Evolutionary conservation across 1,284 basidiomycete genomes (phyloP).

Genomic region (Mycena sp.): DNA sequence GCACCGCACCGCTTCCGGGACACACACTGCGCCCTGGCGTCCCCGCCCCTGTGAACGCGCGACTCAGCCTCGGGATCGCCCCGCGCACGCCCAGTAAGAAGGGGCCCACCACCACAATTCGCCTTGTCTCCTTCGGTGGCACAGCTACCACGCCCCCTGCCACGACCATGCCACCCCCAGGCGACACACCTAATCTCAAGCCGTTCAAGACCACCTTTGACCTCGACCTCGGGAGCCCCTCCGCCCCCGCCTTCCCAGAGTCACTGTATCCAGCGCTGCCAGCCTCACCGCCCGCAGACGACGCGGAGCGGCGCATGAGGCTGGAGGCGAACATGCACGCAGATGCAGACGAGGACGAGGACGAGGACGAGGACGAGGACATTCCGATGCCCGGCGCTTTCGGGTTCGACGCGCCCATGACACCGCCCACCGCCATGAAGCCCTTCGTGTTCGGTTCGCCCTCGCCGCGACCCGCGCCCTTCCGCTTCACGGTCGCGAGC

Average conservation of each 20-base stretch:
- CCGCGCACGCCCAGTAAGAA: slow-evolving; percentile 42
- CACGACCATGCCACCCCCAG: slow-evolving; percentile 7
- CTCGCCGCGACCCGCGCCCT: slow-evolving; percentile 60
- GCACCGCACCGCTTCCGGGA: slow-evolving; percentile 62
- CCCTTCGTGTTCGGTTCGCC: slow-evolving; percentile 79
- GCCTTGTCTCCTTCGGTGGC: neutral
- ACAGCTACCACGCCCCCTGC: too few relatives aligned
- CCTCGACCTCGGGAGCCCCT: slow-evolving; percentile 66
- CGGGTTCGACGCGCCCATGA: slow-evolving; percentile 5
- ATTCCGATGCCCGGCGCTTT: slow-evolving; percentile 45
- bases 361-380: slow-evolving; percentile 29
- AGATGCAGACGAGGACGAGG: slow-evolving; percentile 25
- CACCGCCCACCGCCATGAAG: slow-evolving; percentile 6
- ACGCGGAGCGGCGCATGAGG: slow-evolving; percentile 25
- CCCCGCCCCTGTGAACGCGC: slow-evolving; percentile 65
- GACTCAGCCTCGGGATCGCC: slow-evolving; percentile 60
- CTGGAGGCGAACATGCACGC: slow-evolving; percentile 27
- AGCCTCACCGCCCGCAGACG: slow-evolving; percentile 40
- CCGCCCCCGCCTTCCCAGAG: slow-evolving; percentile 28
- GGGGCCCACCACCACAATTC: slow-evolving; percentile 35
- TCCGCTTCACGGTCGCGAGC: slow-evolving; percentile 21
- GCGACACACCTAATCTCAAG: too few relatives aligned
- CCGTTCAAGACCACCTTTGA: slow-evolving; percentile 43
- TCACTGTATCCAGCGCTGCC: slow-evolving; percentile 65
- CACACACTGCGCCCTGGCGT: slow-evolving; percentile 62